phyloP scores from a whole-genome alignment of 108 stramenopile species.

The Conticribra weissflogii region DNA sequence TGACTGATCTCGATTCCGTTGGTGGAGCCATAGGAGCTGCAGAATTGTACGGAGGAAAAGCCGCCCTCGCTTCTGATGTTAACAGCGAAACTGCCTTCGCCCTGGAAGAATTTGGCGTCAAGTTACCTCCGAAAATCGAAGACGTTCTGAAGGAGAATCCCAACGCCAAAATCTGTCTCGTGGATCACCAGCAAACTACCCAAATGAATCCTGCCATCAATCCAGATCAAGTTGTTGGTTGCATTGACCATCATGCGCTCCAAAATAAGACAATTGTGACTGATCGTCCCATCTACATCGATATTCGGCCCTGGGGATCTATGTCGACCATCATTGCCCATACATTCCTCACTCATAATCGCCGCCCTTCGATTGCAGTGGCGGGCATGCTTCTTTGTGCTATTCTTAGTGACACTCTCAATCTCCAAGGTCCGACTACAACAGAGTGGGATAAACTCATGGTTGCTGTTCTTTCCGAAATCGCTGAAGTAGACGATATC shows the following conservation, averaged over 20 bases:
- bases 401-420: constrained; percentile 77
- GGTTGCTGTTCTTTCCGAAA: constrained; percentile 70
- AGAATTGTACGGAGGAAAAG: constrained; percentile 62
- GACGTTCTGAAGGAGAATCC: constrained; percentile 51
- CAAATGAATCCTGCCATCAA: constrained; percentile 75
- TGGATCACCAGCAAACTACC: constrained; percentile 78
- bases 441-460: constrained; percentile 74
- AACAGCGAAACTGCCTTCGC: constrained; percentile 73
- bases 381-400: constrained; percentile 73
- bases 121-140: constrained; percentile 49
- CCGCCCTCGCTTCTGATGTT: constrained; percentile 59
- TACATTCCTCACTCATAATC: constrained; percentile 58
- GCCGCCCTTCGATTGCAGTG: constrained; percentile 39
- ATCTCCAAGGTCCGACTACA: constrained; percentile 74
- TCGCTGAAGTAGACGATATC: constrained; percentile 66
- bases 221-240: constrained; percentile 62
- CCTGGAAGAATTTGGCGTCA: constrained; percentile 45
- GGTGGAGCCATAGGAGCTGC: constrained; percentile 77
- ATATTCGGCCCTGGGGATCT: constrained; percentile 83
- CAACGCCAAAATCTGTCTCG: constrained; percentile 60
- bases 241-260: constrained; percentile 87
- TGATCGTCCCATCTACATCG: constrained; percentile 77
- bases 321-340: constrained; percentile 77
- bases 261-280: constrained; percentile 76
- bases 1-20: constrained; percentile 78